Base-by-base conservation (phyloP, 2,329 filamentous ascomycete genomes). In the Cercospora sojina region DNA sequence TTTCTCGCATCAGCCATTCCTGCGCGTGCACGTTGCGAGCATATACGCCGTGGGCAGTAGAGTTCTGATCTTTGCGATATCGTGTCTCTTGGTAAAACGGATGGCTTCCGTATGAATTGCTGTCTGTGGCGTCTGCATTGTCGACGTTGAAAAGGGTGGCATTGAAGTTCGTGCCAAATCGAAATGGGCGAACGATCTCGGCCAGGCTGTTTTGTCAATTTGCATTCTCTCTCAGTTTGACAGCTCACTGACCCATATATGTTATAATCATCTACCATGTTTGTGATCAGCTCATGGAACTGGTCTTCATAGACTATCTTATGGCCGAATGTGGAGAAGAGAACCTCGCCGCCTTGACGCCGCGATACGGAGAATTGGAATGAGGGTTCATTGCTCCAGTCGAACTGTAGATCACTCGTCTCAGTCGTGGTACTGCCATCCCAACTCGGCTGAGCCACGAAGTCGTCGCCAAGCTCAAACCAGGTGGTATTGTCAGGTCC, bases 81-180 rank as follows among this genome's bases (percentile, higher is more conserved):
- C 75, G 69, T 12, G 75, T 77, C 68, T 77, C 76, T 16, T 75
- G 68, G 56, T 77, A 77, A 27, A 77, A 70, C 4, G 76, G 75
- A 57, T 76, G 74, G n/a, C 71, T 72, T 20, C 74, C 70, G 59
- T 77, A 72, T 3, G 65, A 70, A 55, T 77, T 76, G 41, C 70
- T 70, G 62, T 76, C 73, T 13, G 73, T 56, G 12, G 47, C 38
- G 29, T 64, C 57, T 16, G 41, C 71, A 6, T 72, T 65, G 38
- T 76, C 74, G 58, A 74, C 75, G 1, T 73, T 74, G 59, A 73
- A 75, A 63, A 75, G 73, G 1, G 74, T 75, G 51, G 74, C 73
- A 3, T 74, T 75, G 62, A 69, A 73, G 56, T 75, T 73, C 32
- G 68, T 74, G 23, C 70, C 73, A 4, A 76, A 65, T 6, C 74